A percentile compares a stretch with the other conserved stretches of the same genome.
Evolutionary conservation across 108 stramenopile genomes (phyloP).

Genomic region (Discostella pseudostelligera): DNA sequence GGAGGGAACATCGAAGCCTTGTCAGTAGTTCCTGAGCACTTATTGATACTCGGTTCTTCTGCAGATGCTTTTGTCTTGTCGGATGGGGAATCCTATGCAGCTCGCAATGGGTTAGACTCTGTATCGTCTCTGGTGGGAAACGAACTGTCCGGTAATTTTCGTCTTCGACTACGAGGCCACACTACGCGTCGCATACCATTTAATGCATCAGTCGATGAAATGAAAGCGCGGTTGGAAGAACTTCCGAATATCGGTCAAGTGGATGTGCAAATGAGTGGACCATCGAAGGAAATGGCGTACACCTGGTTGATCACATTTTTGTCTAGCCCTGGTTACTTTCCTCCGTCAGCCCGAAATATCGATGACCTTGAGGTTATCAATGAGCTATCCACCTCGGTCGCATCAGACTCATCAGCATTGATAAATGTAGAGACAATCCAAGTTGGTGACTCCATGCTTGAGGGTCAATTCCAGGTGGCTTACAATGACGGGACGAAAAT

Average conservation of each 20-base stretch:
- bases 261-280: slow-evolving; percentile 54
- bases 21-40: slow-evolving; percentile 42
- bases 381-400: slow-evolving; percentile 37
- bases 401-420: slow-evolving; percentile 21
- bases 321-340: slow-evolving; percentile 83
- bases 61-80: slow-evolving; percentile 57
- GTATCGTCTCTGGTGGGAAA: slow-evolving; percentile 56
- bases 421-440: slow-evolving; percentile 19
- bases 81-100: slow-evolving; percentile 54
- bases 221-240: slow-evolving; percentile 64
- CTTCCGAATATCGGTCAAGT: slow-evolving; percentile 81
- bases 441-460: slow-evolving; percentile 39
- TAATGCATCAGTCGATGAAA: slow-evolving; percentile 68
- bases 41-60: slow-evolving; percentile 50
- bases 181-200: slow-evolving; percentile 64
- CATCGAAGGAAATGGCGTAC: slow-evolving; percentile 65
- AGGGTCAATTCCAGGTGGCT: slow-evolving; percentile 58
- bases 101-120: slow-evolving; percentile 39
- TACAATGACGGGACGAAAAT: slow-evolving; percentile 37
- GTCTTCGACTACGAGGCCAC: slow-evolving; percentile 63
- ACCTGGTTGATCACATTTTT: slow-evolving; percentile 78
- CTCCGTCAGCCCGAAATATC: slow-evolving; percentile 60
- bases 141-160: slow-evolving; percentile 68
- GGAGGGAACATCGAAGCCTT: slow-evolving; percentile 78
- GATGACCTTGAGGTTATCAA: slow-evolving; percentile 44